A percentile compares a stretch with the other conserved stretches of the same genome.
Evolutionary conservation across 352 stramenopile species (phyloP).

Genomic region (Globisporangium heterothallicum): DNA sequence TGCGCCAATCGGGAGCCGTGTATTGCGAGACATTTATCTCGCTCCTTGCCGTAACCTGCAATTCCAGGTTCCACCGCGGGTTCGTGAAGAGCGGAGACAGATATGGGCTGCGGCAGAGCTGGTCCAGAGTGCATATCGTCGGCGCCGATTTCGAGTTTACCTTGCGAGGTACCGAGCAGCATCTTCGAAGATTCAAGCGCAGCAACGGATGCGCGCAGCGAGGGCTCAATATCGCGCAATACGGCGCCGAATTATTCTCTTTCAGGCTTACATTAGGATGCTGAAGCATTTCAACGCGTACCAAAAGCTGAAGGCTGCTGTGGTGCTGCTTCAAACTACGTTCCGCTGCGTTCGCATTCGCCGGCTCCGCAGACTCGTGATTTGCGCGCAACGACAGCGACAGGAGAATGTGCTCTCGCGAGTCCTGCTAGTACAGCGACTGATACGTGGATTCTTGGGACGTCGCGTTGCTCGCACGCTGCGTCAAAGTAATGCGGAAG

Average conservation of each 20-base stretch:
- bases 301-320: slow-evolving; percentile 31
- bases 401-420: slow-evolving; percentile 38
- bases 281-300: slow-evolving; percentile 37
- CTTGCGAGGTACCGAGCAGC: slow-evolving; percentile 48
- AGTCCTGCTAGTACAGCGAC: slow-evolving; percentile 40
- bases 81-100: slow-evolving; percentile 50
- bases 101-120: slow-evolving; percentile 51
- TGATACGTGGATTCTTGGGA: slow-evolving; percentile 52
- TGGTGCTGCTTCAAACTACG: slow-evolving; percentile 49
- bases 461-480: slow-evolving; percentile 22
- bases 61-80: slow-evolving; percentile 40
- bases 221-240: slow-evolving; percentile 22
- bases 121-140: slow-evolving; percentile 53
- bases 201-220: slow-evolving; percentile 45
- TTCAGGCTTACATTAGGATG: slow-evolving; percentile 57
- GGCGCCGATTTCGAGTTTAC: slow-evolving; percentile 45
- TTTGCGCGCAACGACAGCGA: slow-evolving; percentile 43
- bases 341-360: slow-evolving; percentile 45
- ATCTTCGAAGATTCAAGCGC: slow-evolving; percentile 53
- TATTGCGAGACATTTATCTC: slow-evolving; percentile 58
- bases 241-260: slow-evolving; percentile 35
- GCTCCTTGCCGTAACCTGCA: slow-evolving; percentile 26
- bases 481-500: slow-evolving; percentile 23
- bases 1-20: slow-evolving; percentile 30
- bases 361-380: slow-evolving; percentile 48